phyloP scores from a whole-genome alignment of 23 red algal species.

The Gracilaria gracilis region DNA sequence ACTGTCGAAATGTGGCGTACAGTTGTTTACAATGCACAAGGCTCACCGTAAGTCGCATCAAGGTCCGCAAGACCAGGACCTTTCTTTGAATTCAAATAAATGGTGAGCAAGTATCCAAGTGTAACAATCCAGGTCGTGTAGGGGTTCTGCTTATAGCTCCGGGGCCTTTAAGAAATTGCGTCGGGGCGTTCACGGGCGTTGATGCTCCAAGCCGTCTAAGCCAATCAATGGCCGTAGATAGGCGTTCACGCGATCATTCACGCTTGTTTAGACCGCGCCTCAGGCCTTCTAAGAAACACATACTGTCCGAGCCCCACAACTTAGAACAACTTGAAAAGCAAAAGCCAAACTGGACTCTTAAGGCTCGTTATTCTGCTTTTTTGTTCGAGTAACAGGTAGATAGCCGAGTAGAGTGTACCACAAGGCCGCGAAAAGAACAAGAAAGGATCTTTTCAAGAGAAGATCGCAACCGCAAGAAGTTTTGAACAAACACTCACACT shows the following conservation, averaged over 20 bases:
- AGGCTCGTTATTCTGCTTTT: no score
- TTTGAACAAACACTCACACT: no score
- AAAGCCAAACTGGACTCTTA: no score
- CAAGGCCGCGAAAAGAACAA: no score
- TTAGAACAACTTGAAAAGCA: no score
- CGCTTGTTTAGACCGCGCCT: slow-evolving; percentile 15
- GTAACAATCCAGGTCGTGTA: background rate
- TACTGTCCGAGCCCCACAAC: no score
- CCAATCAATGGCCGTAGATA: background rate
- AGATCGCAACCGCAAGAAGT: no score
- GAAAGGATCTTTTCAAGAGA: no score
- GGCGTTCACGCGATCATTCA: background rate
- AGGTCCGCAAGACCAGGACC: background rate
- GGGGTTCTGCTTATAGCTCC: background rate
- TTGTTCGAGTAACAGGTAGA: no score
- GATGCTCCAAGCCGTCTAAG: background rate
- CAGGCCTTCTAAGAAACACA: background rate
- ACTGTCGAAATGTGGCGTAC: background rate
- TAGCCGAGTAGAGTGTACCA: no score
- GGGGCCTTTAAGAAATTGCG: background rate
- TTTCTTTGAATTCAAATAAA: background rate
- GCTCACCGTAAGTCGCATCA: background rate
- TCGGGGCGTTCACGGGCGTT: background rate
- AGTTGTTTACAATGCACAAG: background rate
- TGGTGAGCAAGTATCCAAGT: background rate